Conservation (phyloP, 1,284 basidiomycete genomes). For the Athelia sp. region DNA sequence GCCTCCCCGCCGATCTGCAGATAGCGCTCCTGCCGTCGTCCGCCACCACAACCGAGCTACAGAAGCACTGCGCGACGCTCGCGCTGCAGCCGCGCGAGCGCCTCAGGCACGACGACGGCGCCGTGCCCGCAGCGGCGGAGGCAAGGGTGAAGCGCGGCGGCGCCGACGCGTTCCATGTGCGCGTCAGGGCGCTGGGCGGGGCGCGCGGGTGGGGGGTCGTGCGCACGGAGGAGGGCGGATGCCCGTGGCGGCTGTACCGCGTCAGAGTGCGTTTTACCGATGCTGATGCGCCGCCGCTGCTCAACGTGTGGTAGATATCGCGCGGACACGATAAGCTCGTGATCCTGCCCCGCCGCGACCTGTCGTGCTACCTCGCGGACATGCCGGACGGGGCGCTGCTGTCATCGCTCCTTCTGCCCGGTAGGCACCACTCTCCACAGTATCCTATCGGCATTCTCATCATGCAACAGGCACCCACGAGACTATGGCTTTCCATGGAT, state of each 20-base stretch:
- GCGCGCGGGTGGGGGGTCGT: background rate
- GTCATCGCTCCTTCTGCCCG: constrained; percentile 71
- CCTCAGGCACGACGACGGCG: background rate
- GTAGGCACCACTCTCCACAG: constrained; percentile 35
- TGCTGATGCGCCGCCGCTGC: too few species aligned
- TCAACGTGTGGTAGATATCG: constrained; percentile 29
- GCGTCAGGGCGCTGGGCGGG: background rate
- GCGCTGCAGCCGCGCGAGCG: background rate
- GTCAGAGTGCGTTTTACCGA: constrained; percentile 44
- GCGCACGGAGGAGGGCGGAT: constrained; percentile 20
- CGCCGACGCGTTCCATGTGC: background rate
- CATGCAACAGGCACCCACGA: constrained; percentile 79
- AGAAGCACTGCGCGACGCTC: background rate
- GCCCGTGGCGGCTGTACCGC: constrained; percentile 54
- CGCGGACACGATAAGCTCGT: constrained; percentile 38
- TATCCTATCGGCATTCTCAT: too few species aligned
- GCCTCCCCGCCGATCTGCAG: background rate
- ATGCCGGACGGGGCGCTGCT: constrained; percentile 63
- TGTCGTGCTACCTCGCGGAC: constrained; percentile 57
- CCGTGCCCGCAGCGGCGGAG: background rate
- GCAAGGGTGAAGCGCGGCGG: background rate
- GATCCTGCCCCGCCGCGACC: constrained; percentile 51
- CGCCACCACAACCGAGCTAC: background rate
- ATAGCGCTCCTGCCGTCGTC: background rate
- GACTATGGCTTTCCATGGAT: constrained; percentile 77